Conservation (phyloP, 139 green algal genomes). For the Chlamydomonas urium region DNA sequence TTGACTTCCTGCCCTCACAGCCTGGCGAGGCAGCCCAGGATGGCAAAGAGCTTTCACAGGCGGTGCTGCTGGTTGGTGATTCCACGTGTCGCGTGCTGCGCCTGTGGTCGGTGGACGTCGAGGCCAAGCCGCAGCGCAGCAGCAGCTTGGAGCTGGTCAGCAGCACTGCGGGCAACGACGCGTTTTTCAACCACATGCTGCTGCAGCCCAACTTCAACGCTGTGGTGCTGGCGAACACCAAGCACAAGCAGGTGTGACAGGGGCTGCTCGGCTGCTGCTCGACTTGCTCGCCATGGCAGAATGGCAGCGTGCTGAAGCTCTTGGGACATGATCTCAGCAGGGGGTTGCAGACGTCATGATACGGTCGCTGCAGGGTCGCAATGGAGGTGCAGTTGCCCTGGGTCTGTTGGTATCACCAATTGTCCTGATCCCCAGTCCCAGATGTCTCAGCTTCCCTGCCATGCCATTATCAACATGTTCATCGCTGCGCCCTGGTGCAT, state of each 20-base stretch:
- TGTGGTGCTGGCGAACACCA: conserved; percentile 74
- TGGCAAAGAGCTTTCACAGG: not conserved
- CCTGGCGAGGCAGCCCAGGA: not conserved
- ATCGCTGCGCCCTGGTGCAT: not conserved
- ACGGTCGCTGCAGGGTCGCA: too few relatives aligned
- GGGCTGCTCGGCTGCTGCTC: not conserved
- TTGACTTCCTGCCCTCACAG: conserved; percentile 16
- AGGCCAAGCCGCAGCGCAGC: conserved; percentile 1
- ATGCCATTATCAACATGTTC: not conserved
- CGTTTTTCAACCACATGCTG: conserved; percentile 59
- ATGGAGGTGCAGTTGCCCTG: too few relatives aligned
- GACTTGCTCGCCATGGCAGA: too few relatives aligned
- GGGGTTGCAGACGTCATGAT: too few relatives aligned
- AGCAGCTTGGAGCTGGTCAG: conserved; percentile 8
- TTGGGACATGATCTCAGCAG: too few relatives aligned
- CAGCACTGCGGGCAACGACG: conserved; percentile 6
- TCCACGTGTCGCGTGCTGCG: conserved; percentile 21
- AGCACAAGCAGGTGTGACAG: conserved; percentile 17
- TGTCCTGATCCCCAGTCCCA: too few relatives aligned
- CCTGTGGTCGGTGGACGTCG: conserved; percentile 42
- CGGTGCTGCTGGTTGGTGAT: conserved; percentile 14
- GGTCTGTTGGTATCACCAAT: too few relatives aligned
- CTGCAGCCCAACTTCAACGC: conserved; percentile 38
- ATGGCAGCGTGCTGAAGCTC: too few relatives aligned
- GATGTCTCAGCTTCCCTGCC: not conserved